phyloP scores from a whole-genome alignment of 257 asterid species.

The Capsicum baccatum region DNA sequence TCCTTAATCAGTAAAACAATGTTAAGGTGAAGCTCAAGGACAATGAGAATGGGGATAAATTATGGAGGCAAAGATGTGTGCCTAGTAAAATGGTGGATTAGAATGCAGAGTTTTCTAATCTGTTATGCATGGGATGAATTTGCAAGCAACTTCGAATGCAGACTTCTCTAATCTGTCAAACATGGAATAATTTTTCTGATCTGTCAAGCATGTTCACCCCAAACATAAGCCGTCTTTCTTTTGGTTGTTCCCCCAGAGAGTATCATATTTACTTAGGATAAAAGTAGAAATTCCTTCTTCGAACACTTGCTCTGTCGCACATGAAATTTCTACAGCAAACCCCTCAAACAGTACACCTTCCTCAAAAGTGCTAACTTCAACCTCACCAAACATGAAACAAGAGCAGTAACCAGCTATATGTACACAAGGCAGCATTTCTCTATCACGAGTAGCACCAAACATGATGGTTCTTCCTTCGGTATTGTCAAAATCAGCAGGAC shows the following conservation, averaged over 20 bases:
- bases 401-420: not conserved
- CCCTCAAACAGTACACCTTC: not conserved
- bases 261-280: constrained; percentile 12
- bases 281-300: not conserved
- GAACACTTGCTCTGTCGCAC: not conserved
- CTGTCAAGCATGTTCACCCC: constrained; percentile 23
- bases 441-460: not conserved
- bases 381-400: not conserved
- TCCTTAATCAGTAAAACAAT: not conserved
- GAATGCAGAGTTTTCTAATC: not conserved
- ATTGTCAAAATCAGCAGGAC: constrained; percentile 6
- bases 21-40: not conserved
- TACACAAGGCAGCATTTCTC: constrained; percentile 8
- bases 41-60: not conserved
- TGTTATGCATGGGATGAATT: not conserved
- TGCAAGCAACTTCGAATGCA: not conserved
- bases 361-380: not conserved
- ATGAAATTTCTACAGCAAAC: not conserved
- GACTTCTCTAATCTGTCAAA: not conserved
- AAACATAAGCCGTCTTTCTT: not conserved
- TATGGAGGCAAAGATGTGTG: not conserved
- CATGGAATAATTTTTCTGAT: not conserved
- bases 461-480: not conserved
- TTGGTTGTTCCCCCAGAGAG: not conserved
- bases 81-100: not conserved